These are phyloP conservation scores for Cornus controversa DNA, from an alignment of 148 eudicot species.

Conservation along the genomic window DNA sequence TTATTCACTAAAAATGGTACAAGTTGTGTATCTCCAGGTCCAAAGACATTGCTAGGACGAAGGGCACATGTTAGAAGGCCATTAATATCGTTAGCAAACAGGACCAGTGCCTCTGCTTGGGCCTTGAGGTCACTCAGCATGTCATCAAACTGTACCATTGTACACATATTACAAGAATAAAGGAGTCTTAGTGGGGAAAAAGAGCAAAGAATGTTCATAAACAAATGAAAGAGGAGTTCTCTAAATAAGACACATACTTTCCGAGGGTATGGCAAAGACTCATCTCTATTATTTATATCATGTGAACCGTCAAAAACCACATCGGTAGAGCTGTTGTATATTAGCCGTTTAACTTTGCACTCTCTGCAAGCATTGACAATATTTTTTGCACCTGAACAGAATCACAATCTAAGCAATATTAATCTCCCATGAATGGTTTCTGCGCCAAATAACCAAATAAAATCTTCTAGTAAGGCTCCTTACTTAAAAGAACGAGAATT, in stretches of 20 bases:
- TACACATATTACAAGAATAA: constrained; percentile 9
- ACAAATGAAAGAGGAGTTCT: constrained; percentile 8
- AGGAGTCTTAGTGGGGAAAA: constrained; percentile 17
- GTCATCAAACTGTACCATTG: constrained; percentile 52
- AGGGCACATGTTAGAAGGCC: constrained; percentile 85
- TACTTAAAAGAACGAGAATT: constrained; percentile 3
- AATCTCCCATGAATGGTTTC: not conserved
- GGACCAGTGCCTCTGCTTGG: constrained; percentile 84
- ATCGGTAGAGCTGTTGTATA: constrained; percentile 84
- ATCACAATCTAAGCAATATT: not conserved
- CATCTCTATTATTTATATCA: constrained; percentile 68
- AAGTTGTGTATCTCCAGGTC: constrained; percentile 74
- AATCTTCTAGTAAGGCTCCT: not conserved
- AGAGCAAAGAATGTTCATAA: constrained; percentile 11
- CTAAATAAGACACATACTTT: constrained; percentile 45
- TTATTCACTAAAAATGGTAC: constrained; percentile 59
- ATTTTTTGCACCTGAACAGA: constrained; percentile 69
- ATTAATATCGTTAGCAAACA: constrained; percentile 58
- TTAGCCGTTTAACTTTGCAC: constrained; percentile 64
- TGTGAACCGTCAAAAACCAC: constrained; percentile 63
- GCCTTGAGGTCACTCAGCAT: constrained; percentile 69
- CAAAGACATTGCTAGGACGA: constrained; percentile 92
- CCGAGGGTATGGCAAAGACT: constrained; percentile 63
- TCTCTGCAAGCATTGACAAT: constrained; percentile 79
- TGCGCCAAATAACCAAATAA: not conserved